Percentiles rank a stretch among this genome's conserved stretches.
Conservation (phyloP, 805 yeast genomes). For the Schwanniomyces sp. region DNA sequence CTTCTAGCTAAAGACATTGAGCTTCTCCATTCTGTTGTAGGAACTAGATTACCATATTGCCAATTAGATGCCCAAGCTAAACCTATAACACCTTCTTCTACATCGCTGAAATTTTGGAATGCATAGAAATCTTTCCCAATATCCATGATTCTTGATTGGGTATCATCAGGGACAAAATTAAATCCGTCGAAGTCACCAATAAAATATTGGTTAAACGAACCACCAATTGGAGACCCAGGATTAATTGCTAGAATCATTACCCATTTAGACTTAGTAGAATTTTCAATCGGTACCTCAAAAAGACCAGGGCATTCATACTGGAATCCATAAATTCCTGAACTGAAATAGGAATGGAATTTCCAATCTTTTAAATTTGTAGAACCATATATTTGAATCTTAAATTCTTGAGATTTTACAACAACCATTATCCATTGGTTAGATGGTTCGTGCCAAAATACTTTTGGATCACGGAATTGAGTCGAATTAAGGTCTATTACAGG, state of each 20-base stretch:
- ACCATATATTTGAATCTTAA: slow-evolving; percentile 22
- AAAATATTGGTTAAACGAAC: slow-evolving; percentile 39
- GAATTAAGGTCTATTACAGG: slow-evolving; percentile 30
- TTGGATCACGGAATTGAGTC: slow-evolving; percentile 34
- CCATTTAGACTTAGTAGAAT: slow-evolving; percentile 24
- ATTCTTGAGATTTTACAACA: slow-evolving; percentile 26
- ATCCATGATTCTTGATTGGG: slow-evolving; percentile 26
- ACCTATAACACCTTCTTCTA: slow-evolving; percentile 24
- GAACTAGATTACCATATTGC: slow-evolving; percentile 37
- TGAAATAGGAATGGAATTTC: slow-evolving; percentile 24
- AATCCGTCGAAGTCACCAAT: slow-evolving; percentile 42
- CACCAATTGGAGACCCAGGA: slow-evolving; percentile 44
- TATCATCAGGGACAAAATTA: slow-evolving; percentile 28
- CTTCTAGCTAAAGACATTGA: slow-evolving; percentile 35
- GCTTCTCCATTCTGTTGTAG: slow-evolving; percentile 35
- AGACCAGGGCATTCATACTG: slow-evolving; percentile 46
- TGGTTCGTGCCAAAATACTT: slow-evolving; percentile 32
- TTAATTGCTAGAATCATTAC: slow-evolving; percentile 38
- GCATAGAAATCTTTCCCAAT: slow-evolving; percentile 41
- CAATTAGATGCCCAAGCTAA: slow-evolving; percentile 46
- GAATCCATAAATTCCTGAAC: slow-evolving; percentile 28
- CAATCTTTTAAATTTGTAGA: slow-evolving; percentile 24
- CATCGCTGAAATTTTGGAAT: slow-evolving; percentile 31
- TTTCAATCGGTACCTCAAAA: slow-evolving; percentile 25
- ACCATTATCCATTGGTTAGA: slow-evolving; percentile 28